Base-by-base conservation (phyloP, 352 stramenopile species). In the Pythium periplocum region DNA sequence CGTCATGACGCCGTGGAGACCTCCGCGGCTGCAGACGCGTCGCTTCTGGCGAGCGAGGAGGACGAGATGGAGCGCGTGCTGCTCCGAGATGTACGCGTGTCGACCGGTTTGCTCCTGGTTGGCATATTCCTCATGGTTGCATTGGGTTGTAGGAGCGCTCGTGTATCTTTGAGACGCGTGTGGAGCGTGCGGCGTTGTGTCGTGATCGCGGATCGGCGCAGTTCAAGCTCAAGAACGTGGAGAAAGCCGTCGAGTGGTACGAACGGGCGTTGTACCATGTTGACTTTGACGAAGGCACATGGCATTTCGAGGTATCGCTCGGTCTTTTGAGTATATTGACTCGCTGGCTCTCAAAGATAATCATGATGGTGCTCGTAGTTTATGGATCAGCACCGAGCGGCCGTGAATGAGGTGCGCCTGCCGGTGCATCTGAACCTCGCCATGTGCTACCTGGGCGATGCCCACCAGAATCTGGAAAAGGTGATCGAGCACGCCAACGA, bases 261-360 rank as follows among this genome's bases (percentile, higher is more conserved):
- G 60, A 90, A 48, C 83, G 83, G 32, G 81, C 81, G 42, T 61
- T 92, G 4, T 86, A 73, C 51, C 83, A 93, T 55, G 78, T 90
- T 45, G 78, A 92, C 39, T 93, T 93, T 66, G 83, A 92, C 50
- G 81, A 93, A 59, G 83, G 73, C 65, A 89, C 81, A 52, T 93
- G 81, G 80, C 64, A 85, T 50, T 93, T 93, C 55, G 83, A 93
- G 75, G 77, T 90, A 47, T 30, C 7, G 10, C 6, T 51, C 30
- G 9, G 42, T 47, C n/a, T 47, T 10, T 47, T 10, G 42, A 0
- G 17, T 26, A 26, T 26, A 26, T 26, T 26, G 17, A 26, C 17
- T 26, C 17, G 17, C 17, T 26, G 17, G 17, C 17, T 26, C 17
- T 26, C 17, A 37, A 3, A 39, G 10, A 6, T 31, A 9, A 26